Evolutionary conservation across 345 rosid species (phyloP), one percentile per base, ranked within the genome.

Genomic region (Gossypium turneri): DNA sequence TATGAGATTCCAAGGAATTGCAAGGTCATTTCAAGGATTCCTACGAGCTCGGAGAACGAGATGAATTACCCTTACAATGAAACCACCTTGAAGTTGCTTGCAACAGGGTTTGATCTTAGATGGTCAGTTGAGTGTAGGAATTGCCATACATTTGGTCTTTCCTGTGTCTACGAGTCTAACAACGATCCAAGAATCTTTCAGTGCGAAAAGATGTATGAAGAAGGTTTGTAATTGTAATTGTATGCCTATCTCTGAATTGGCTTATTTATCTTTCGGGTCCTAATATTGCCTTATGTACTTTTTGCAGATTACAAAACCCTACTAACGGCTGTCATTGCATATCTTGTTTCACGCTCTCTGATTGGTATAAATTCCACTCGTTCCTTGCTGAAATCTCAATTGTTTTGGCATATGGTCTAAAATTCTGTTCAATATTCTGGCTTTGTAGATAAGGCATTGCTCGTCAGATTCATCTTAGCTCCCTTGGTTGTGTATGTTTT

Each of bases 71-170:
- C 81, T 27, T 85, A 81, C 9, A 56, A 56, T 50, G 79, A 76
- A 9, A 70, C 74, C 12, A 76, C 84, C 48, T 25, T 61, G 75
- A 25, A 27, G 74, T 45, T 79, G 75, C 72, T 81, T 80, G 78
- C 73, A 34, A 51, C 45, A 24, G 86, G 88, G 66, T 85, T 83
- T 75, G 86, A 85, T 52, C 82, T 85, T 56, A 63, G 58, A 12
- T 85, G 88, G 88, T 79, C 84, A 4, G 62, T 77, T 43, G 84
- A 72, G 75, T 85, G 88, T 70, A 70, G 83, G 75, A 52, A 79
- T 77, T 82, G 86, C 64, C 12, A 59, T 24, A 61, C 38, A 3
- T 52, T 3, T 67, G 86, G 81, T 27, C 24, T 27, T 76, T 9
- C 3, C 12, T 84, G 86, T 53, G 44, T 59, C 2, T 58, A 38